Conservation (phyloP, 768 basidiomycete genomes). For the Amylocystis lapponica region DNA sequence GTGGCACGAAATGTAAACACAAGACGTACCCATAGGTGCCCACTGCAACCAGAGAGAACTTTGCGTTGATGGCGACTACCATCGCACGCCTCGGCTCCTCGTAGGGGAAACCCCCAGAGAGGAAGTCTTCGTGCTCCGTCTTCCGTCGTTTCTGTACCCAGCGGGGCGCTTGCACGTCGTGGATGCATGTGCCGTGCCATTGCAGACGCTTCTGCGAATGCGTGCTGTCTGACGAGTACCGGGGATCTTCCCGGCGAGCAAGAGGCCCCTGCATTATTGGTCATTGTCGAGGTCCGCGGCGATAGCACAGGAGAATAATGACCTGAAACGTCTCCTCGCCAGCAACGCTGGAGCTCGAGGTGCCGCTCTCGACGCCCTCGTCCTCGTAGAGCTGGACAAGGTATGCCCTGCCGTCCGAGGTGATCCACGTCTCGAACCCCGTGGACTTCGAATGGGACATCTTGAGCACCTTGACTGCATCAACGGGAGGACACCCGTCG, state of each 20-base stretch:
- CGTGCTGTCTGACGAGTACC: conserved; percentile 9
- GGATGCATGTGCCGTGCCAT: conserved; percentile 80
- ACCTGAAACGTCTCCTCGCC: conserved; percentile 13
- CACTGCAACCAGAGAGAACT: conserved; percentile 78
- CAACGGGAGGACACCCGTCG: background rate
- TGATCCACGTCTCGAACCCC: conserved; percentile 76
- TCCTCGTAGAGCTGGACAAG: conserved; percentile 60
- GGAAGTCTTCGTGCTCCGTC: conserved; percentile 41
- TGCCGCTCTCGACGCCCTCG: conserved; percentile 14
- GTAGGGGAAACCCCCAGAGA: conserved; percentile 34
- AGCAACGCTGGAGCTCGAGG: conserved; percentile 13
- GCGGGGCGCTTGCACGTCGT: conserved; percentile 65
- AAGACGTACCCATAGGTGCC: conserved; percentile 59
- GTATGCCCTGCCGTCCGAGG: conserved; percentile 80
- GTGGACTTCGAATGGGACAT: conserved; percentile 55
- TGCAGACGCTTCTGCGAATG: conserved; percentile 1
- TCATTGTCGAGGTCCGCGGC: background rate
- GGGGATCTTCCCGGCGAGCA: conserved; percentile 15
- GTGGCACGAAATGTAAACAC: background rate
- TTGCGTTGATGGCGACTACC: conserved; percentile 63
- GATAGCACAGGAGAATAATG: no score
- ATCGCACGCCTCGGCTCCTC: conserved; percentile 63
- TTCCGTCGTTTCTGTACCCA: conserved; percentile 76
- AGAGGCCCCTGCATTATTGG: background rate
- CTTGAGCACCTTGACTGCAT: conserved; percentile 55